Conservation (phyloP, 2,329 filamentous ascomycete species). For the Alternaria brassicicola region DNA sequence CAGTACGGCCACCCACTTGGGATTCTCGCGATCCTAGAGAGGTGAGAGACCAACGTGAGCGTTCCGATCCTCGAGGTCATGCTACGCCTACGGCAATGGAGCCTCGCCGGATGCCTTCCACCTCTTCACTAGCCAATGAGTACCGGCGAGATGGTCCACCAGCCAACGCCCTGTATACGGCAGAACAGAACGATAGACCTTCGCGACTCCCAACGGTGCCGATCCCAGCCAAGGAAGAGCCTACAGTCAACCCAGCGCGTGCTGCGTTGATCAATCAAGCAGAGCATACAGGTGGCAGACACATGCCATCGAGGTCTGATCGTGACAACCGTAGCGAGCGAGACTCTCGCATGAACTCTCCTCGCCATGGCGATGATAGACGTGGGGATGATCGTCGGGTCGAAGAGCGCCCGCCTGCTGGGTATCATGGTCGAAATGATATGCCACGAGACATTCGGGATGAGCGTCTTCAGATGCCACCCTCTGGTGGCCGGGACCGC, state of each 20-base stretch:
- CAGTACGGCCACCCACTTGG: slow-evolving; percentile 33
- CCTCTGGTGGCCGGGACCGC: slow-evolving; percentile 48
- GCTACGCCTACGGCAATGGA: slow-evolving; percentile 24
- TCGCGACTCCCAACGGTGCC: slow-evolving; percentile 23
- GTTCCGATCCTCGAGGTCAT: slow-evolving; percentile 40
- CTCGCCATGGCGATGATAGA: slow-evolving; percentile 32
- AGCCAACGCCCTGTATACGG: slow-evolving; percentile 21
- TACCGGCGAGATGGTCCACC: slow-evolving; percentile 37
- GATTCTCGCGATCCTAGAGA: slow-evolving; percentile 39
- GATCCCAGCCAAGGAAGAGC: slow-evolving; percentile 25
- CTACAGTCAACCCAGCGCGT: slow-evolving; percentile 52
- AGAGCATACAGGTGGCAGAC: slow-evolving; percentile 29
- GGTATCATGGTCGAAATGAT: slow-evolving; percentile 37
- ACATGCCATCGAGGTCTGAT: slow-evolving; percentile 35
- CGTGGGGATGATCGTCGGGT: slow-evolving; percentile 36
- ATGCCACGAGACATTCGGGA: slow-evolving; percentile 39
- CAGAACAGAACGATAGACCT: slow-evolving; percentile 34
- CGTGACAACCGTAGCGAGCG: slow-evolving; percentile 42
- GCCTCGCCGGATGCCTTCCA: slow-evolving; percentile 31
- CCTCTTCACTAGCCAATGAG: slow-evolving; percentile 29
- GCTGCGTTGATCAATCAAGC: slow-evolving; percentile 50
- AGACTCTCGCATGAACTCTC: slow-evolving; percentile 39
- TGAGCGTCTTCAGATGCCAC: slow-evolving; percentile 34
- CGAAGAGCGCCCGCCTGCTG: slow-evolving; percentile 30
- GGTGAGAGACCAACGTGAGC: slow-evolving; percentile 36